Evolutionary conservation across 257 asterid species (phyloP).

Genomic region (Nicotiana tabacum): DNA sequence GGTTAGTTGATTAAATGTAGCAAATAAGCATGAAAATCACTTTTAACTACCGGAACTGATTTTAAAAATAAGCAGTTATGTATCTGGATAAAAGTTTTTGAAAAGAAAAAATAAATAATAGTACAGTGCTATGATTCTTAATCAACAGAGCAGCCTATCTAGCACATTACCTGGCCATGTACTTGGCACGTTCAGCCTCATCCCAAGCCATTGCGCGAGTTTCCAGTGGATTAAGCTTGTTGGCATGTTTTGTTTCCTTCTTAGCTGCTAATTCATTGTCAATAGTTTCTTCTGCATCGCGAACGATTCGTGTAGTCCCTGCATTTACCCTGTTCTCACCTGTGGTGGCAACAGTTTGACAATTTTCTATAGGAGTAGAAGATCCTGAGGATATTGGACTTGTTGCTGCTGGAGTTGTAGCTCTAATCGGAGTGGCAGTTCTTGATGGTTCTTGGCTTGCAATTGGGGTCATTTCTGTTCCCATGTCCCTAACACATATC

Average conservation of each 20-base stretch:
- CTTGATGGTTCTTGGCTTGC: constrained; percentile 93
- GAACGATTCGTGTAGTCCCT: constrained; percentile 26
- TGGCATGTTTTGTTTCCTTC: constrained; percentile 17
- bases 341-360: constrained; percentile 23
- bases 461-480: constrained; percentile 94
- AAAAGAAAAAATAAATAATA: background rate
- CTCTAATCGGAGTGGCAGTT: constrained; percentile 76
- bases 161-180: constrained; percentile 66
- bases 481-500: constrained; percentile 87
- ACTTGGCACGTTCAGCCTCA: constrained; percentile 88
- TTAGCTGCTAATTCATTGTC: constrained; percentile 13
- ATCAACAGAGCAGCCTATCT: background rate
- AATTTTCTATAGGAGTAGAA: constrained; percentile 41
- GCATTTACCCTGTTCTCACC: constrained; percentile 29
- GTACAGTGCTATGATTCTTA: background rate
- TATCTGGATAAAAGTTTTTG: background rate
- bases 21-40: background rate
- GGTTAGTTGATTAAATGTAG: background rate
- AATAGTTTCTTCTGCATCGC: constrained; percentile 31
- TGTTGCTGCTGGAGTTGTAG: constrained; percentile 50
- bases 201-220: constrained; percentile 87
- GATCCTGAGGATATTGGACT: constrained; percentile 64
- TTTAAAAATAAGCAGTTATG: background rate
- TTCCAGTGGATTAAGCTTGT: constrained; percentile 55
- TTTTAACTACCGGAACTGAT: background rate